Conservation (phyloP, 441 rosid species). For the Euphorbia corollata region DNA sequence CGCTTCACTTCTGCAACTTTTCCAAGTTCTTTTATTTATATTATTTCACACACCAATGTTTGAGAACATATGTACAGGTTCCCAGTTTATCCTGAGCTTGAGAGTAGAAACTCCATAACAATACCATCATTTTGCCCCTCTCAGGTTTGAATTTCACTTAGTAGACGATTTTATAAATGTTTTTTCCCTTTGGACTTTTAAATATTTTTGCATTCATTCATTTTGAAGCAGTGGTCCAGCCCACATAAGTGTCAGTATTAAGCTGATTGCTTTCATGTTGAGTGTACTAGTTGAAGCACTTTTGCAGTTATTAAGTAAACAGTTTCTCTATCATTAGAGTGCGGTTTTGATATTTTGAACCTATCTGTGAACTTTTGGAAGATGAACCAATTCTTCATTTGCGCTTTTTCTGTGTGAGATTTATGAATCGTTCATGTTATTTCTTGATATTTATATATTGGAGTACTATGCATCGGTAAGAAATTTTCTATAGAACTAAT, state of each 20-base stretch:
- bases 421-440: conserved; percentile 4
- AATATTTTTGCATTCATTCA: conserved; percentile 7
- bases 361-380: not conserved
- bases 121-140: conserved; percentile 84
- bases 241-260: not conserved
- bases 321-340: conserved; percentile 3
- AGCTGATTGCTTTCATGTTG: not conserved
- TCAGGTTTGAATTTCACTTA: conserved; percentile 42
- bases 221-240: not conserved
- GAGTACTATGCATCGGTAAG: not conserved
- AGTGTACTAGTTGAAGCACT: not conserved
- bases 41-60: conserved; percentile 10
- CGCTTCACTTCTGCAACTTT: not conserved
- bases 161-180: not conserved
- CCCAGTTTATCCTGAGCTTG: conserved; percentile 81
- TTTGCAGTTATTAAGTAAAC: not conserved
- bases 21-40: not conserved
- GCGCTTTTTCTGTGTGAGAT: not conserved
- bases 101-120: conserved; percentile 68
- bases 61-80: conserved; percentile 46
- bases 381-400: not conserved
- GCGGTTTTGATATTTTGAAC: conserved; percentile 8
- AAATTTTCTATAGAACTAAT: conserved; percentile 9
- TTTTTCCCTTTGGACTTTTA: not conserved
- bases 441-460: not conserved